Base-by-base conservation (phyloP, 2,329 filamentous ascomycete genomes). In the Aciculosporium take region DNA sequence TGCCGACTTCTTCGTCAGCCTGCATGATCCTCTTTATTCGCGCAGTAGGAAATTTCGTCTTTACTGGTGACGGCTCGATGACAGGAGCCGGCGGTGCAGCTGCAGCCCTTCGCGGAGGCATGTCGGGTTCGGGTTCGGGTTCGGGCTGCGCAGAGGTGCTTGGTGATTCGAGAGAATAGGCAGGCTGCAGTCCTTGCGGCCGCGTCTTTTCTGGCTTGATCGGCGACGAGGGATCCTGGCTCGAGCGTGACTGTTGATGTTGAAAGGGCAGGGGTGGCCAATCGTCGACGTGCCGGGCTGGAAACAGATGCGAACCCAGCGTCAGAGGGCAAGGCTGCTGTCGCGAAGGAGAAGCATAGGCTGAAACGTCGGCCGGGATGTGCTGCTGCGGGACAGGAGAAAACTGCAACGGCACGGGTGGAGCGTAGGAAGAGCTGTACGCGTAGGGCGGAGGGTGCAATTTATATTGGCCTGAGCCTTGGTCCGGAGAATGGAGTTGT, bases 1-100 rank as follows among this genome's bases (percentile, higher is more conserved):
- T 98, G 47, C 91, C 91, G 0, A 98, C 88, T 59, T 98, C 91
- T 57, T 98, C 91, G 56, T 98, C 91, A 9, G 89, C 89, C 64
- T 98, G 91, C 91, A 98, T 96, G 55, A 98, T 96, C 39, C 91
- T 79, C 71, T 98, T 98, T 68, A 98, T 98, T 47, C 91, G 76
- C 12, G 91, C 91, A 25, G 94, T 94, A 1, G 91, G 91, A 55
- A 98, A 98, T 55, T 95, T 95, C 27, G 89, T 96, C 62, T 78
- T 84, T 52, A 98, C 86, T 33, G 86, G 71, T 61, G 64, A 94
- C 64, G 60, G 74, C 59, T 64, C 77, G 52, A 75, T 63, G 33
- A 60, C 57, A 24, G 61, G 55, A 32, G 54, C 61, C 31, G 55
- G 60, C 49, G 53, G 60, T 51, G 48, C 48, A 37, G 51, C 51